Base-by-base conservation (phyloP, 371 early-diverging fungal genomes). In the Syncephalis plumigaleata region DNA sequence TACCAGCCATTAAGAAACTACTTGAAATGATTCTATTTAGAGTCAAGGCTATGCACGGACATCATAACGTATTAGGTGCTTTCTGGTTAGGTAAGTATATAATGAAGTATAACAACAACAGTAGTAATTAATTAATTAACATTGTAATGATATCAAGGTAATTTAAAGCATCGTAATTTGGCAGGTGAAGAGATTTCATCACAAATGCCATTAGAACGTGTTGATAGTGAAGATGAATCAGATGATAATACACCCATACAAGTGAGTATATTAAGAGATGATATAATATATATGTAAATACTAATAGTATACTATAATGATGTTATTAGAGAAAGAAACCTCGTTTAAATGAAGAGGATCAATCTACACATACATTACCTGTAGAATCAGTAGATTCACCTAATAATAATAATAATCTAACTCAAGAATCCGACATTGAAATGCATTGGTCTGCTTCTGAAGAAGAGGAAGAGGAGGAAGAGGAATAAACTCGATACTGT, bases 11-110 rank as follows among this genome's bases (percentile, higher is more conserved):
- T 42, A 78, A 77, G 48, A 75, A 75, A 44, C 70, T 74, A 11
- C 58, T 88, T 50, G 88, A 88, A 57, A 68, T 58, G 31, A 68
- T 88, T 7, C 61, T 88, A 16, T 82, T 77, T 55, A 70, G 79
- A 52, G 85, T 85, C 16, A 84, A 84, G 44, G 66, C 72, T 45
- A 52, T 88, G 59, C 57, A 87, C 47, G 73, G 72, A 26, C 71
- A 77, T 53, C 79, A 88, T 48, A 72, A 77, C 43, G 72, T 67
- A 0, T 39, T 58, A 0, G 68, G 66, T 18, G 75, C 77, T 0
- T 79, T 77, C 50, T 39, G 80, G 79, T 61, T 58, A 56, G 36
- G 36, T n/a, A n/a, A n/a, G n/a, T n/a, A n/a, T n/a, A 39, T 9
- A 24, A 11, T 37, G 37, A 11, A 37, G 11, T 37, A 13, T 37